Conservation (phyloP, 805 yeast genomes). For the Yamadazyma scolyti region DNA sequence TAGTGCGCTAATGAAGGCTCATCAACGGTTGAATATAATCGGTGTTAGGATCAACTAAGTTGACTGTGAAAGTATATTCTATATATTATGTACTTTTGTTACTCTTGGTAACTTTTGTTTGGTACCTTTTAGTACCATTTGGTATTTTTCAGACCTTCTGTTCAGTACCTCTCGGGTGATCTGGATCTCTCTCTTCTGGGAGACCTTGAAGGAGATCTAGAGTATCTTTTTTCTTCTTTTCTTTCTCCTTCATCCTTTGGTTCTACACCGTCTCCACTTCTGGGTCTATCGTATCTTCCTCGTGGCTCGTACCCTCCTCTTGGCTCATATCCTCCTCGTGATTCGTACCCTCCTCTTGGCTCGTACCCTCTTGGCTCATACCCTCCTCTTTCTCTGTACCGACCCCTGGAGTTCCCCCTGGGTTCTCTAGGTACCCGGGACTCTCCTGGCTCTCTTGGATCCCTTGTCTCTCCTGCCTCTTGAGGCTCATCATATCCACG, state of each 20-base stretch:
- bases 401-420: slow-evolving; percentile 1
- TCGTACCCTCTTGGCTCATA: slow-evolving; percentile 5
- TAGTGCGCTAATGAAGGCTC: too few relatives aligned
- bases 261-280: slow-evolving; percentile 1
- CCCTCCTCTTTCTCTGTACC: slow-evolving; percentile 1
- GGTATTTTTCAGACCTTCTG: too few relatives aligned
- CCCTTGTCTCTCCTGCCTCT: slow-evolving; percentile 1
- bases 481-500: slow-evolving; percentile 8
- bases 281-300: slow-evolving; percentile 4
- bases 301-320: slow-evolving; percentile 5
- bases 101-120: background rate
- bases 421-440: slow-evolving; percentile 4
- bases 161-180: slow-evolving; percentile 32
- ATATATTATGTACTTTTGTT: background rate
- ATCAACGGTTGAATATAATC: too few relatives aligned
- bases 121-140: too few relatives aligned
- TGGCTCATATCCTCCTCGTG: slow-evolving; percentile 6
- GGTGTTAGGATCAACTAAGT: too few relatives aligned
- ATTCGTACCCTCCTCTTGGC: slow-evolving; percentile 12
- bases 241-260: slow-evolving; percentile 9
- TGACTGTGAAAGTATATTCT: background rate
- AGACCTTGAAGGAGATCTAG: slow-evolving; percentile 34
- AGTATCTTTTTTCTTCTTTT: slow-evolving; percentile 23
- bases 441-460: slow-evolving; percentile 5
- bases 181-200: slow-evolving; percentile 36